Evolutionary conservation across 257 asterid species (phyloP).

Genomic region (Salvia splendens): DNA sequence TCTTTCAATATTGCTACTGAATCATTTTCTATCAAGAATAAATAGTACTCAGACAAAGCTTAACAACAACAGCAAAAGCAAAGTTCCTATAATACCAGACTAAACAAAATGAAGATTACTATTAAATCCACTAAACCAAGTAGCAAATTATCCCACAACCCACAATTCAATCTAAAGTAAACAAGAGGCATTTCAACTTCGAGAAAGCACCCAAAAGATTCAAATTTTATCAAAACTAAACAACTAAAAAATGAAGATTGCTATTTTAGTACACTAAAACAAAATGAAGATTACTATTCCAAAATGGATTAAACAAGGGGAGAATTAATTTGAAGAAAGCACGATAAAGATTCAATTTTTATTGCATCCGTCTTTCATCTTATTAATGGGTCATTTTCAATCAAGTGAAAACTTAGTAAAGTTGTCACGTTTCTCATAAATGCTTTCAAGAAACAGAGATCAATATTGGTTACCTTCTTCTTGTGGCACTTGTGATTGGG

Average conservation of each 20-base stretch:
- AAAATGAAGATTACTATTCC: neutral
- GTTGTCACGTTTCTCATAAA: neutral
- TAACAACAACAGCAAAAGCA: neutral
- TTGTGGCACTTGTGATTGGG: conserved; percentile 44
- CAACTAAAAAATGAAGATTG: too few species aligned
- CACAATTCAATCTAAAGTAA: neutral
- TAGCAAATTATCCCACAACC: neutral
- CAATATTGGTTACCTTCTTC: conserved; percentile 42
- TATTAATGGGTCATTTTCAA: neutral
- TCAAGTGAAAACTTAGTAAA: conserved; percentile 1
- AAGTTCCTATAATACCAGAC: neutral
- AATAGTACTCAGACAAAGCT: neutral
- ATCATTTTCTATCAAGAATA: neutral
- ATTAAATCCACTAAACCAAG: neutral
- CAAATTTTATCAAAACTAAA: neutral
- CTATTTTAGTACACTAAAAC: too few species aligned
- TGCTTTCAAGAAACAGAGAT: neutral
- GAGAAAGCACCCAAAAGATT: neutral
- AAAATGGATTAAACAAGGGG: conserved; percentile 1
- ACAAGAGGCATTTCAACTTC: neutral
- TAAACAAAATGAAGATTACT: neutral
- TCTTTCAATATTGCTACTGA: neutral
- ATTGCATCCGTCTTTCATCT: neutral
- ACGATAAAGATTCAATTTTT: neutral
- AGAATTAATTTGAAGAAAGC: neutral